Percentiles rank a stretch among this genome's conserved stretches.
Conservation (phyloP, 352 stramenopile genomes). For the Globisporangium spinosum region DNA sequence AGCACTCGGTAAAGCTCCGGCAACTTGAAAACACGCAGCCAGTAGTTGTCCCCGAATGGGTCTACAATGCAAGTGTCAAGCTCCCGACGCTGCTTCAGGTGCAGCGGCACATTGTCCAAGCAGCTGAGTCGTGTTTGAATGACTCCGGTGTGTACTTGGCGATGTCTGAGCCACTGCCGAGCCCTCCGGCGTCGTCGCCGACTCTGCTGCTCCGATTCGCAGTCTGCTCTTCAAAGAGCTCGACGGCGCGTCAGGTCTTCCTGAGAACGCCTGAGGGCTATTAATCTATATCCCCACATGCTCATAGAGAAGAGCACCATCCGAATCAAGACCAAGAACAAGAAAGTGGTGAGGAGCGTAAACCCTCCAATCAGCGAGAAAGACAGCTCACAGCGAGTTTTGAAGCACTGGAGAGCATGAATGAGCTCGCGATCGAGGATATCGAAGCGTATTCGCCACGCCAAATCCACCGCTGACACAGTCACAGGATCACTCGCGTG, state of each 20-base stretch:
- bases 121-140: constrained; percentile 48
- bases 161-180: constrained; percentile 54
- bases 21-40: constrained; percentile 22
- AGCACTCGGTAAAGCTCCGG: constrained; percentile 24
- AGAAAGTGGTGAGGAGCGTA: background rate
- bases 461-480: constrained; percentile 25
- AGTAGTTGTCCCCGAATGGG: constrained; percentile 8
- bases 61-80: constrained; percentile 22
- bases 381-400: constrained; percentile 27
- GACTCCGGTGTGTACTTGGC: constrained; percentile 74
- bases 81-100: constrained; percentile 60
- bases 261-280: constrained; percentile 7
- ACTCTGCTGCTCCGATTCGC: constrained; percentile 43
- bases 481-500: constrained; percentile 49
- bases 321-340: background rate
- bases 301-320: background rate
- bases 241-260: constrained; percentile 40
- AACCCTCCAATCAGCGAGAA: background rate
- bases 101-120: constrained; percentile 54
- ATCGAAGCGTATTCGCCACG: constrained; percentile 18
- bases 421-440: constrained; percentile 36
- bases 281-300: background rate
- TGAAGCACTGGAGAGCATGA: constrained; percentile 25
- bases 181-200: constrained; percentile 22
- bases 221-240: constrained; percentile 45